Conservation (phyloP, 2,329 filamentous ascomycete species). For the Exophiala aquamarina region DNA sequence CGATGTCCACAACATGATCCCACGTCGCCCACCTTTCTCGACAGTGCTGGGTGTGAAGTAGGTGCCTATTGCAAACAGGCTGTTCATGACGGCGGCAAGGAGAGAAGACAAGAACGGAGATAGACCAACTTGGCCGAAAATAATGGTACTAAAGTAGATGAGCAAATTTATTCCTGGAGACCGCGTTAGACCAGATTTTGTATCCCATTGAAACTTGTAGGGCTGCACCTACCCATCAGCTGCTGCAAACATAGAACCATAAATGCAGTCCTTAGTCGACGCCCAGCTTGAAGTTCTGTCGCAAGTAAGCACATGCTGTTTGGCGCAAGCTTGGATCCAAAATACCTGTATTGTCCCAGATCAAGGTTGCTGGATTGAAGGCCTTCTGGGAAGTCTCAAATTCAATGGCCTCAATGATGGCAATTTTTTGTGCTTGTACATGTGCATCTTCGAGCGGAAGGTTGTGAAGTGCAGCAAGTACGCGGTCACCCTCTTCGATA, state of each 20-base stretch:
- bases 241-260: slow-evolving; percentile 10
- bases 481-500: slow-evolving; percentile 48
- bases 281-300: slow-evolving; percentile 10
- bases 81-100: slow-evolving; percentile 54
- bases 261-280: slow-evolving; percentile 7
- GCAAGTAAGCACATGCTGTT: too few relatives aligned
- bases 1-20: slow-evolving; percentile 72
- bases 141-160: slow-evolving; percentile 48
- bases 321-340: background rate
- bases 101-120: slow-evolving; percentile 44
- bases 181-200: too few relatives aligned
- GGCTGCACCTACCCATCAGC: slow-evolving; percentile 53
- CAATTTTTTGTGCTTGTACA: slow-evolving; percentile 51
- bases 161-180: slow-evolving; percentile 53
- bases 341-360: slow-evolving; percentile 14
- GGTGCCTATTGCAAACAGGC: slow-evolving; percentile 54
- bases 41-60: slow-evolving; percentile 52
- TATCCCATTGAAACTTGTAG: slow-evolving; percentile 58
- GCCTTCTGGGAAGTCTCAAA: slow-evolving; percentile 44
- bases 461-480: slow-evolving; percentile 48
- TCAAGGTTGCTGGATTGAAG: slow-evolving; percentile 58
- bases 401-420: slow-evolving; percentile 57
- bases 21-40: slow-evolving; percentile 57
- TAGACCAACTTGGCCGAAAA: slow-evolving; percentile 44
- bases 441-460: slow-evolving; percentile 49